Percentiles rank a stretch among this genome's conserved stretches.
These are phyloP conservation scores for Leccinum broughii DNA, from an alignment of 768 basidiomycete species.

Conservation along the genomic window DNA sequence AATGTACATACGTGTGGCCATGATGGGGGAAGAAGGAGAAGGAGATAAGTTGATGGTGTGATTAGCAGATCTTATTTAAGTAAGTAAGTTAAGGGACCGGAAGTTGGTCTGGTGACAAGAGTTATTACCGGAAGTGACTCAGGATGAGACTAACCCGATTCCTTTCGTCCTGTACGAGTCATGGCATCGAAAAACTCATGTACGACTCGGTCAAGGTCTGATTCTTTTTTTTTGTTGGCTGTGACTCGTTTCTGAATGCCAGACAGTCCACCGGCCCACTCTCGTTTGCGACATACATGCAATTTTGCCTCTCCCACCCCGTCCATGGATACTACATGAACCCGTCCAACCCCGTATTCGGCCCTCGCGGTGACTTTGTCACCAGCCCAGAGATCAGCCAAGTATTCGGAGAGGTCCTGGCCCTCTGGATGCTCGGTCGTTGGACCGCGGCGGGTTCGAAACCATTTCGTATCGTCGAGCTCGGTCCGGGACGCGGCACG, in stretches of 20 bases:
- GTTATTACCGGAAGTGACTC: conserved; percentile 12
- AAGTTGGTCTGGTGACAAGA: neutral
- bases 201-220: conserved; percentile 71
- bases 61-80: neutral
- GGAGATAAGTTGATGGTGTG: neutral
- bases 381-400: conserved; percentile 97
- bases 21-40: conserved; percentile 28
- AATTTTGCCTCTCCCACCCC: conserved; percentile 86
- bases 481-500: conserved; percentile 93
- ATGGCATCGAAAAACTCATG: conserved; percentile 60
- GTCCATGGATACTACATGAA: conserved; percentile 93
- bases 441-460: conserved; percentile 60
- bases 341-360: conserved; percentile 72
- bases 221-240: neutral
- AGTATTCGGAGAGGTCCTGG: conserved; percentile 95
- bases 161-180: neutral
- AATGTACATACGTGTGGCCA: conserved; percentile 64
- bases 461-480: conserved; percentile 75
- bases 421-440: conserved; percentile 80
- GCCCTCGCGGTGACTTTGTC: conserved; percentile 86
- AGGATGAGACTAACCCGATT: conserved; percentile 7
- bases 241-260: neutral
- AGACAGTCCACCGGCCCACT: conserved; percentile 84
- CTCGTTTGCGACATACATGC: conserved; percentile 88
- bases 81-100: neutral